phyloP scores from a whole-genome alignment of 1,139 yeast genomes.

The Lodderomyces parapsilosis region DNA sequence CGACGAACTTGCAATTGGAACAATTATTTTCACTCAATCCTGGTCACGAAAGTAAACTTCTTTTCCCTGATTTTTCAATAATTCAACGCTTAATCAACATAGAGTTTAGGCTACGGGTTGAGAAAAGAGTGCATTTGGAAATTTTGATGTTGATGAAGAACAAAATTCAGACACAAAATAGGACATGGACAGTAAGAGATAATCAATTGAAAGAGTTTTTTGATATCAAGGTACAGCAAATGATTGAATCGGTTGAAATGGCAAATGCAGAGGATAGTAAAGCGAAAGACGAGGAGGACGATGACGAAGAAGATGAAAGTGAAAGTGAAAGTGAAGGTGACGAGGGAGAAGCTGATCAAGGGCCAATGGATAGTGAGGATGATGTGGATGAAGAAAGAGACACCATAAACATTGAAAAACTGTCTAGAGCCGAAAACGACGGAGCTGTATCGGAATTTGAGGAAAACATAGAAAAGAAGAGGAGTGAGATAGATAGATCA shows the following conservation, averaged over 20 bases:
- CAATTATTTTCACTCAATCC: constrained; percentile 30
- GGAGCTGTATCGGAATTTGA: constrained; percentile 9
- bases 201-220: constrained; percentile 38
- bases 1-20: constrained; percentile 18
- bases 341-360: constrained; percentile 12
- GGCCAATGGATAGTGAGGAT: constrained; percentile 15
- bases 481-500: constrained; percentile 11
- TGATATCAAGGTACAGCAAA: constrained; percentile 27
- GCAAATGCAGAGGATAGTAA: constrained; percentile 20
- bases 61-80: constrained; percentile 29
- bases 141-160: constrained; percentile 31
- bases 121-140: constrained; percentile 36
- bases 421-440: constrained; percentile 4
- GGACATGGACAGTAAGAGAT: constrained; percentile 43
- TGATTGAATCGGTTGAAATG: constrained; percentile 30
- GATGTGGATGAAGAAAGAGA: constrained; percentile 12
- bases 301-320: constrained; percentile 15
- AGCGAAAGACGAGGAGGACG: constrained; percentile 12
- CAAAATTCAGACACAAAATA: constrained; percentile 31
- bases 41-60: constrained; percentile 24
- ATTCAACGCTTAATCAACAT: constrained; percentile 33
- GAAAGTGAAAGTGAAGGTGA: constrained; percentile 12
- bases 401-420: constrained; percentile 7
- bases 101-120: constrained; percentile 34
- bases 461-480: constrained; percentile 11